Percentiles rank a stretch among this genome's conserved stretches.
These are phyloP conservation scores for Alternaria burnsii DNA, from an alignment of 2,329 filamentous ascomycete species.

Conservation along the genomic window DNA sequence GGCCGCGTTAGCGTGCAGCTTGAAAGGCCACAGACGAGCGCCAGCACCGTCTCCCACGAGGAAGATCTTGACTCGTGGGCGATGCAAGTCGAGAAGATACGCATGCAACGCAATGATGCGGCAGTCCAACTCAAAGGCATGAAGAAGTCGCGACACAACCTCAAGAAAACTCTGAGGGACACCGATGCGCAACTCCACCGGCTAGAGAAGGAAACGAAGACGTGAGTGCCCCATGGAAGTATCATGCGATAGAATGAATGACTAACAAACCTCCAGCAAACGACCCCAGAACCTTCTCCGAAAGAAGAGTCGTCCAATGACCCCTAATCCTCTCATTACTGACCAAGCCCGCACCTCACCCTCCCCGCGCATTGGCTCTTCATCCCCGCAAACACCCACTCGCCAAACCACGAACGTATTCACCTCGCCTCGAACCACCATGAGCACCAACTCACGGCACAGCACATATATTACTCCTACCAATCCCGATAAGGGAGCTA, in stretches of 20 bases:
- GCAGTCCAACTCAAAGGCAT: constrained; percentile 45
- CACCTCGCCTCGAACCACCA: constrained; percentile 3
- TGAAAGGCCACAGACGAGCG: constrained; percentile 31
- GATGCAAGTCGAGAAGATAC: constrained; percentile 45
- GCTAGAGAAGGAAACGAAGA: constrained; percentile 35
- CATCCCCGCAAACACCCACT: constrained; percentile 10
- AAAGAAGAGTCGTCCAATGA: constrained; percentile 21
- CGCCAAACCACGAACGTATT: constrained; percentile 8
- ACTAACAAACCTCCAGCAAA: constrained; percentile 1
- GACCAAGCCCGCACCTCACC: neutral
- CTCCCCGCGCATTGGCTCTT: constrained; percentile 1
- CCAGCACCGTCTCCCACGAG: constrained; percentile 26
- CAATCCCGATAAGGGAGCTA: neutral
- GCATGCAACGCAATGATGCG: constrained; percentile 45
- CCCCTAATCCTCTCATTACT: neutral
- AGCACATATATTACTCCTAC: constrained; percentile 5
- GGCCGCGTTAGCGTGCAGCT: constrained; percentile 17
- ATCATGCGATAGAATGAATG: neutral
- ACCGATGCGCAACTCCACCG: constrained; percentile 45
- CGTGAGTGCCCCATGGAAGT: constrained; percentile 19
- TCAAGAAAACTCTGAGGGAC: constrained; percentile 45
- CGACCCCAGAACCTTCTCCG: constrained; percentile 18
- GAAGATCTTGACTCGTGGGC: constrained; percentile 42
- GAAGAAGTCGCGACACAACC: constrained; percentile 37
- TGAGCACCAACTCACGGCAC: constrained; percentile 1